A percentile compares a stretch with the other conserved stretches of the same genome.
phyloP scores from a whole-genome alignment of 495 filamentous ascomycete species.

The Penicillium dipodomyicola region DNA sequence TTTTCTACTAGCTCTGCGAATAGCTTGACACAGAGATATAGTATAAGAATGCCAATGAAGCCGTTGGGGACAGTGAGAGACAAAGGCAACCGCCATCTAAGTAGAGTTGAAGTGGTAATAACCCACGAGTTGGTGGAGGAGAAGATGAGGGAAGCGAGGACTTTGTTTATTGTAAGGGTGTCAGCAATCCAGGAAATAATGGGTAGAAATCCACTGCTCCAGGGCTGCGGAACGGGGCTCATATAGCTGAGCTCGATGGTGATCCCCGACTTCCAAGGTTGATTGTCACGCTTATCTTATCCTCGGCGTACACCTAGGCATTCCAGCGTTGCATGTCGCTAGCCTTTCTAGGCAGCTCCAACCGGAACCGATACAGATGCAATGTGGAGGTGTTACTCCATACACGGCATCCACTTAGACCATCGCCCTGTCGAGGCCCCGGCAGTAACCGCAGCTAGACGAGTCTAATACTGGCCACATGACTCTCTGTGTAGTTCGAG shows the following conservation, averaged over 20 bases:
- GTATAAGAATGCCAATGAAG: conserved; percentile 40
- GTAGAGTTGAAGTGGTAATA: conserved; percentile 22
- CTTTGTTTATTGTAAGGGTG: conserved; percentile 9
- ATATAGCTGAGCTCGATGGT: conserved; percentile 21
- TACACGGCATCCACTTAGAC: not conserved
- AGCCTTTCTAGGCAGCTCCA: conserved; percentile 30
- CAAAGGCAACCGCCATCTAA: conserved; percentile 42
- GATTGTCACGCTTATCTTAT: conserved; percentile 19
- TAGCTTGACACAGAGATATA: conserved; percentile 40
- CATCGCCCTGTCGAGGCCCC: not conserved
- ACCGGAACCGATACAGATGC: conserved; percentile 13
- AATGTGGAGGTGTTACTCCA: not conserved
- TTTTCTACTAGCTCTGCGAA: conserved; percentile 37
- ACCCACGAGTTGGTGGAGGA: conserved; percentile 18
- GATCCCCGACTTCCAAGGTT: conserved; percentile 2
- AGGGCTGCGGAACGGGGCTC: conserved; percentile 9
- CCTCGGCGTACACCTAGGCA: not conserved
- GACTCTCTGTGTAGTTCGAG: not conserved
- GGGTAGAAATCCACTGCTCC: not conserved
- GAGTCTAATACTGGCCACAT: conserved; percentile 1
- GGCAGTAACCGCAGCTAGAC: conserved; percentile 3
- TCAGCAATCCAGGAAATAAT: not conserved
- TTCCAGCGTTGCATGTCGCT: conserved; percentile 9
- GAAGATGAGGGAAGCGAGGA: conserved; percentile 5
- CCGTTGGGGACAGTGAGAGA: conserved; percentile 35